Percentiles rank a stretch among this genome's conserved stretches.
Evolutionary conservation across 2,329 filamentous ascomycete genomes (phyloP).

Genomic region (Rhexocercosporidium sp.): DNA sequence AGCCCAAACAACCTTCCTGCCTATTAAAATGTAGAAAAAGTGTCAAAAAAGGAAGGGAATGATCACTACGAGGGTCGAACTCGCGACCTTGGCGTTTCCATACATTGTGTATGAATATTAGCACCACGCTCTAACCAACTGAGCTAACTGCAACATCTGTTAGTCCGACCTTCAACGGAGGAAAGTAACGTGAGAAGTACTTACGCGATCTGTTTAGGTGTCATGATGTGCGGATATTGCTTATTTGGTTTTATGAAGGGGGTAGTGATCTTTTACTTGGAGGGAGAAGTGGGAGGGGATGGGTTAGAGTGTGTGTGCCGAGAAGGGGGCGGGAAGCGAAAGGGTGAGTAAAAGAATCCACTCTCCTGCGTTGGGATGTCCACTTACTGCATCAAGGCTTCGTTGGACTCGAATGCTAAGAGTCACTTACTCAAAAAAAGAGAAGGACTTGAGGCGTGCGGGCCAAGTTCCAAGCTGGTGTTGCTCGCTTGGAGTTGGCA

Average conservation of each 20-base stretch:
- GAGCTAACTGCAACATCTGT: not conserved
- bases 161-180: not conserved
- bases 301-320: not conserved
- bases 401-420: not conserved
- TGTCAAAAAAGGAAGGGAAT: not conserved
- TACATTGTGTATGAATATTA: no score
- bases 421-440: no score
- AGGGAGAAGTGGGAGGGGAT: not conserved
- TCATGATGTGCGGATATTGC: not conserved
- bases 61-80: slow-evolving; percentile 12
- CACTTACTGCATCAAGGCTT: not conserved
- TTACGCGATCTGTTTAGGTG: slow-evolving; percentile 5
- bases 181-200: not conserved
- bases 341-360: not conserved
- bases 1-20: not conserved
- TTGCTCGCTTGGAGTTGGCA: no score
- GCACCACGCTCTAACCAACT: slow-evolving; percentile 7
- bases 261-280: not conserved
- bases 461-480: no score
- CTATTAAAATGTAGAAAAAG: not conserved
- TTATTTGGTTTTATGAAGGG: not conserved
- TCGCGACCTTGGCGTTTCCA: slow-evolving; percentile 1
- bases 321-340: not conserved
- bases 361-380: not conserved
- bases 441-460: no score